phyloP scores from a whole-genome alignment of 2,329 filamentous ascomycete genomes.

The Aspergillus novoparasiticus region DNA sequence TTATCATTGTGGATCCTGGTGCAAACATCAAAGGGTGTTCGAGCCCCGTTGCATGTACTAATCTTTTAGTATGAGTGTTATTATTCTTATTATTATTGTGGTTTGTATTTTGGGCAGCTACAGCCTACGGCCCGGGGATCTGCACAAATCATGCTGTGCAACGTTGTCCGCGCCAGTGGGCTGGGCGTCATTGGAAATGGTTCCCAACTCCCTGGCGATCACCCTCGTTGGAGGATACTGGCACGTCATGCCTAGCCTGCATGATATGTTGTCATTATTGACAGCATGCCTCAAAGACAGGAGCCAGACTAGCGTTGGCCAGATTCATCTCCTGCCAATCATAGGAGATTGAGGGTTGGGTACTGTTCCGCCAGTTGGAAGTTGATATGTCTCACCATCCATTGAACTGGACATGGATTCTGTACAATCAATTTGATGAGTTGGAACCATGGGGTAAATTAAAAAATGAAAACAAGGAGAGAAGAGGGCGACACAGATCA shows the following conservation, averaged over 20 bases:
- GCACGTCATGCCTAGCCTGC: slow-evolving; percentile 24
- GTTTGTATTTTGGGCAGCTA: slow-evolving; percentile 26
- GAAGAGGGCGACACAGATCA: background rate
- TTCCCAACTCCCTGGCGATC: slow-evolving; percentile 16
- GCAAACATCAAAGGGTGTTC: slow-evolving; percentile 21
- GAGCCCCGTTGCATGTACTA: slow-evolving; percentile 14
- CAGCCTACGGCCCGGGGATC: slow-evolving; percentile 12
- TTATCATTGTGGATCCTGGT: slow-evolving; percentile 24
- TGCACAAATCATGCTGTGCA: slow-evolving; percentile 27
- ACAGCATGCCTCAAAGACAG: slow-evolving; percentile 2
- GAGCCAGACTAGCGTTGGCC: slow-evolving; percentile 10
- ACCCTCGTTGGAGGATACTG: slow-evolving; percentile 12
- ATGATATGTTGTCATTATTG: slow-evolving; percentile 16
- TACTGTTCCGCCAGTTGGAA: slow-evolving; percentile 18
- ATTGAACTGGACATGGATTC: background rate
- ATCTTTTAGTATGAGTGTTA: background rate
- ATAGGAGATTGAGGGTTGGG: slow-evolving; percentile 17
- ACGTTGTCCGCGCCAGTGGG: slow-evolving; percentile 21
- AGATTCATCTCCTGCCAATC: slow-evolving; percentile 13
- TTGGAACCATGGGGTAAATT: background rate
- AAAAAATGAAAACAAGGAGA: background rate
- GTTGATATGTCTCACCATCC: slow-evolving; percentile 11
- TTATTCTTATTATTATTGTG: background rate
- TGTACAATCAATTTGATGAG: background rate
- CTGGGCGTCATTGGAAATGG: slow-evolving; percentile 15